A percentile compares a stretch with the other conserved stretches of the same genome.
phyloP scores from a whole-genome alignment of 257 asterid species.

The Salvia hispanica region DNA sequence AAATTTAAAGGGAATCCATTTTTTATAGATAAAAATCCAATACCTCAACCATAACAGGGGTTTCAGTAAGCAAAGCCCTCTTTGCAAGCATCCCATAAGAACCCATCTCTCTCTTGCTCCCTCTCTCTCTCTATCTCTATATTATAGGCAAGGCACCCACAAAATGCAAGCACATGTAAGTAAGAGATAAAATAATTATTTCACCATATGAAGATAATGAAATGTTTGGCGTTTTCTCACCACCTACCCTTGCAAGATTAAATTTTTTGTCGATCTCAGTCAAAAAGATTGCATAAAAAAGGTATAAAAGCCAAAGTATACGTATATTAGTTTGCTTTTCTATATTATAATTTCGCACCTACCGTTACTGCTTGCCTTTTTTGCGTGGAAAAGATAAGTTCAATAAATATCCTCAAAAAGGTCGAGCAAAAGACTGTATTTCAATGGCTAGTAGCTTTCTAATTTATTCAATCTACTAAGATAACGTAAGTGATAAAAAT shows the following conservation, averaged over 20 bases:
- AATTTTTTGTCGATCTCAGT: background rate
- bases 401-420: background rate
- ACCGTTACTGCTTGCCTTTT: background rate
- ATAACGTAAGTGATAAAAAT: too few species aligned
- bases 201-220: background rate
- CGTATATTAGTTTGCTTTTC: background rate
- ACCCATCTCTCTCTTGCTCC: constrained; percentile 60
- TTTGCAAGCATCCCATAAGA: constrained; percentile 72
- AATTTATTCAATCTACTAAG: too few species aligned
- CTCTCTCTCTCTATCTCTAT: background rate
- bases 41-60: constrained; percentile 97
- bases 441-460: too few species aligned
- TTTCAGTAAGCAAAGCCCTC: constrained; percentile 79
- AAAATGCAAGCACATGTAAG: constrained; percentile 24
- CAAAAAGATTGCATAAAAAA: constrained; percentile 7
- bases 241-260: constrained; percentile 38
- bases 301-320: background rate
- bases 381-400: background rate
- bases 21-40: constrained; percentile 17
- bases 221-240: constrained; percentile 40
- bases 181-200: constrained; percentile 9
- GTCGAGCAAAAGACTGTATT: too few species aligned
- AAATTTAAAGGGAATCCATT: constrained; percentile 30
- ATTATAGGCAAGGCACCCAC: constrained; percentile 18
- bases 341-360: background rate